Percentiles rank a stretch among this genome's conserved stretches.
These are phyloP conservation scores for Alternaria incomplexa DNA, from an alignment of 2,329 filamentous ascomycete species.

Conservation along the genomic window DNA sequence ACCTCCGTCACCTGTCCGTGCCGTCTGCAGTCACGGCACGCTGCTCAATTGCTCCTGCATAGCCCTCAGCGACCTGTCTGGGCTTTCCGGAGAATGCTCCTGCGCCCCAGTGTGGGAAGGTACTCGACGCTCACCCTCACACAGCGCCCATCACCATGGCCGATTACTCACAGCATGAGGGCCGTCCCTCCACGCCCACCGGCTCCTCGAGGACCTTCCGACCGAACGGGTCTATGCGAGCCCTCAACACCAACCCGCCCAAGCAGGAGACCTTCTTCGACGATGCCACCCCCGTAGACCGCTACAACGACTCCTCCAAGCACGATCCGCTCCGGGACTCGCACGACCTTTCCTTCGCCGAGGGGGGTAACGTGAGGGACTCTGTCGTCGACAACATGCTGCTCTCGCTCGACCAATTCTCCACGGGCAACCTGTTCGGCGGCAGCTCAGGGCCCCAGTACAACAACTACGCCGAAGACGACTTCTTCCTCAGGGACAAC, in stretches of 20 bases:
- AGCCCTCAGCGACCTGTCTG: slow-evolving; percentile 14
- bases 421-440: slow-evolving; percentile 27
- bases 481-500: slow-evolving; percentile 45
- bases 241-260: slow-evolving; percentile 39
- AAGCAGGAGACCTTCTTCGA: slow-evolving; percentile 45
- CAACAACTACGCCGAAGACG: slow-evolving; percentile 50
- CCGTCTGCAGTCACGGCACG: slow-evolving; percentile 15
- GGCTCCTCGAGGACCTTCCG: slow-evolving; percentile 32
- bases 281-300: slow-evolving; percentile 45
- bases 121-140: slow-evolving; percentile 18
- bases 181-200: slow-evolving; percentile 40
- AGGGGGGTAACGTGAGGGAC: slow-evolving; percentile 72
- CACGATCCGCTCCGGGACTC: slow-evolving; percentile 60
- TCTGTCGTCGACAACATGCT: slow-evolving; percentile 97
- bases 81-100: slow-evolving; percentile 38
- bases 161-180: slow-evolving; percentile 27
- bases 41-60: slow-evolving; percentile 15
- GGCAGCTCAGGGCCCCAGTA: slow-evolving; percentile 29
- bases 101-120: slow-evolving; percentile 23
- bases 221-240: slow-evolving; percentile 29
- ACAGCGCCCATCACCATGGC: slow-evolving; percentile 26
- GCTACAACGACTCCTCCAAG: slow-evolving; percentile 18
- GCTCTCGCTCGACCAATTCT: slow-evolving; percentile 79
- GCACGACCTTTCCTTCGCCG: slow-evolving; percentile 84
- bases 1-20: slow-evolving; percentile 12